phyloP scores from a whole-genome alignment of 2,329 filamentous ascomycete species.

The Epichloe gansuensis region DNA sequence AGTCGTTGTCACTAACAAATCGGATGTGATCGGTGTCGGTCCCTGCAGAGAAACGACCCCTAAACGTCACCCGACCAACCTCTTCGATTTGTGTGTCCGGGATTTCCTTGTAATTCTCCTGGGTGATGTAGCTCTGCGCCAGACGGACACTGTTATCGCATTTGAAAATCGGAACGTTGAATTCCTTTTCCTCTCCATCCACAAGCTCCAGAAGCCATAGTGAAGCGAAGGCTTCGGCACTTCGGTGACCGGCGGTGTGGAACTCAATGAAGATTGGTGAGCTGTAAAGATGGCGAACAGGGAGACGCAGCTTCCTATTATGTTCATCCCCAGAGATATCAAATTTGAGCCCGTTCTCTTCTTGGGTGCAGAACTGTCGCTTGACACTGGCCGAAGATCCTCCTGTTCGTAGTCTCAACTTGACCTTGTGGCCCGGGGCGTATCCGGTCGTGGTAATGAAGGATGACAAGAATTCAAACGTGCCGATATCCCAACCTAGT shows the following conservation, averaged over 20 bases:
- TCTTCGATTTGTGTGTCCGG: constrained; percentile 68
- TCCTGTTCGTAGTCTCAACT: constrained; percentile 69
- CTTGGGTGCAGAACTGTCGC: constrained; percentile 47
- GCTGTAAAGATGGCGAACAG: constrained; percentile 81
- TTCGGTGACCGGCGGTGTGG: constrained; percentile 53
- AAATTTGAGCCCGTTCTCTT: constrained; percentile 39
- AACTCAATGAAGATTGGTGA: constrained; percentile 86
- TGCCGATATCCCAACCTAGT: constrained; percentile 90
- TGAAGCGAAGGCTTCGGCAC: constrained; percentile 60
- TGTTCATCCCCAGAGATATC: constrained; percentile 32
- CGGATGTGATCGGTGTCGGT: constrained; percentile 75
- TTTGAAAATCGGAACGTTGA: constrained; percentile 85
- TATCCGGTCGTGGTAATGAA: constrained; percentile 54
- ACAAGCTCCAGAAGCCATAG: constrained; percentile 78
- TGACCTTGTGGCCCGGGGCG: constrained; percentile 51
- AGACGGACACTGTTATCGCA: constrained; percentile 64
- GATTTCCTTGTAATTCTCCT: constrained; percentile 55
- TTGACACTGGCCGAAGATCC: constrained; percentile 64
- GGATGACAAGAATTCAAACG: constrained; percentile 73
- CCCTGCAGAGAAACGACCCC: constrained; percentile 73
- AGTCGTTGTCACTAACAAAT: constrained; percentile 78
- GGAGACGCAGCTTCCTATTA: constrained; percentile 50
- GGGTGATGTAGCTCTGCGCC: constrained; percentile 84
- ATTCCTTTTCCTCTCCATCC: constrained; percentile 63
- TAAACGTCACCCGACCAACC: constrained; percentile 70